Evolutionary conservation across 2,329 filamentous ascomycete genomes (phyloP).

Genomic region (Xylogone sp.): DNA sequence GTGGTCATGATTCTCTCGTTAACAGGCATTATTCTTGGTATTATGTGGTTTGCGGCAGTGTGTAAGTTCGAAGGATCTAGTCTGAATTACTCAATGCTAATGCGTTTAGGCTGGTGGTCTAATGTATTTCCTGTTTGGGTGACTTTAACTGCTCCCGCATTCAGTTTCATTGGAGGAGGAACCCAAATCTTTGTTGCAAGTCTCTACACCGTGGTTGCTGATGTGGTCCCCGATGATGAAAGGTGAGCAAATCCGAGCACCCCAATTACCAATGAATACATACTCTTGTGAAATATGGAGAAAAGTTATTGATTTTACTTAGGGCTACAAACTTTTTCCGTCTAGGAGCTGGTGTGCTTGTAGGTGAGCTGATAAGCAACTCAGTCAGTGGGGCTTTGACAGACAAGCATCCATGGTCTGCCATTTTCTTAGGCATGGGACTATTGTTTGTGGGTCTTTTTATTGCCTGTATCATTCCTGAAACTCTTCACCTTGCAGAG

Average conservation of each 20-base stretch:
- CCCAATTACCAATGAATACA: too few relatives aligned
- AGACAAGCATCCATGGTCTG: constrained; percentile 12
- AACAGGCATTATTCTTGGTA: constrained; percentile 4
- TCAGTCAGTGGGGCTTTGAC: constrained; percentile 31
- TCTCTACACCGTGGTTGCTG: constrained; percentile 30
- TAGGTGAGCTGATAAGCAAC: constrained; percentile 29
- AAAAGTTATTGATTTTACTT: constrained; percentile 12
- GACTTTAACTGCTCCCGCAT: constrained; percentile 26
- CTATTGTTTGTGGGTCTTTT: constrained; percentile 3
- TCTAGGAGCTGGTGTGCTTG: constrained; percentile 16
- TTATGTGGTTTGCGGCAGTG: constrained; percentile 1
- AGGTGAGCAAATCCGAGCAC: neutral
- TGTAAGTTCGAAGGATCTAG: neutral
- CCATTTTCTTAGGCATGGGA: constrained; percentile 8
- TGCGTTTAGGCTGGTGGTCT: constrained; percentile 5
- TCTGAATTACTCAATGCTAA: neutral
- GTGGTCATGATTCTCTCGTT: constrained; percentile 6
- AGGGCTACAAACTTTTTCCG: constrained; percentile 29
- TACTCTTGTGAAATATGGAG: too few relatives aligned
- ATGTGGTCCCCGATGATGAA: constrained; percentile 30
- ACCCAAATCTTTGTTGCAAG: constrained; percentile 24
- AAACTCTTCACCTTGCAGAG: constrained; percentile 10
- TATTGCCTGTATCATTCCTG: constrained; percentile 16
- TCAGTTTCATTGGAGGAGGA: constrained; percentile 29
- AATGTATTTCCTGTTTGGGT: constrained; percentile 17